phyloP scores from a whole-genome alignment of 2,329 filamentous ascomycete genomes.

The Hypoxylon sp. region DNA sequence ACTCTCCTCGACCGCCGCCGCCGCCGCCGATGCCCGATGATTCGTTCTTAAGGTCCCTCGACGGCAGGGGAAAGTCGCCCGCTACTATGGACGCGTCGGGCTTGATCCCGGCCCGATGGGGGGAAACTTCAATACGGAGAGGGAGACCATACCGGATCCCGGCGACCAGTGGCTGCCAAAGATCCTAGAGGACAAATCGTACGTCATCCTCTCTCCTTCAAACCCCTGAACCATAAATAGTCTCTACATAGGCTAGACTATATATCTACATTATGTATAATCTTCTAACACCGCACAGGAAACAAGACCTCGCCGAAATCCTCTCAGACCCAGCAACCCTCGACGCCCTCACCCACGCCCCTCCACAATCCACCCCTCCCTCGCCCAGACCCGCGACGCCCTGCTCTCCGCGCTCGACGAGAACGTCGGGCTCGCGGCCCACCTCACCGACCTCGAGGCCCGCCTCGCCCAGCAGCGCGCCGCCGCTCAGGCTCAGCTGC shows the following conservation, averaged over 20 bases:
- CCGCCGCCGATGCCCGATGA: conserved; percentile 58
- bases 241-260: neutral
- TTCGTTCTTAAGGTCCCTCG: conserved; percentile 45
- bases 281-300: conserved; percentile 65
- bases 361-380: conserved; percentile 79
- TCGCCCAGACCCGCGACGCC: conserved; percentile 74
- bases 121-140: conserved; percentile 51
- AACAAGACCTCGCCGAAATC: conserved; percentile 81
- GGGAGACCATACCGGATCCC: conserved; percentile 66
- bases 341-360: conserved; percentile 79
- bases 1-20: conserved; percentile 62
- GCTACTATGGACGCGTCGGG: conserved; percentile 51
- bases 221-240: conserved; percentile 1
- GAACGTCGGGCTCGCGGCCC: conserved; percentile 71
- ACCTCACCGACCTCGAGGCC: conserved; percentile 77
- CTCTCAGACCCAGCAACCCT: conserved; percentile 77
- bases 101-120: conserved; percentile 51
- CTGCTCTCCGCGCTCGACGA: conserved; percentile 60
- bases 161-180: conserved; percentile 85
- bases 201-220: conserved; percentile 55
- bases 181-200: conserved; percentile 86
- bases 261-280: neutral
- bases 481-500: conserved; percentile 82
- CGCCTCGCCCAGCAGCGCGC: conserved; percentile 75
- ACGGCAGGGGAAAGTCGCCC: conserved; percentile 46